phyloP scores from a whole-genome alignment of 2,329 filamentous ascomycete species.

The Ophiostoma perfectum region DNA sequence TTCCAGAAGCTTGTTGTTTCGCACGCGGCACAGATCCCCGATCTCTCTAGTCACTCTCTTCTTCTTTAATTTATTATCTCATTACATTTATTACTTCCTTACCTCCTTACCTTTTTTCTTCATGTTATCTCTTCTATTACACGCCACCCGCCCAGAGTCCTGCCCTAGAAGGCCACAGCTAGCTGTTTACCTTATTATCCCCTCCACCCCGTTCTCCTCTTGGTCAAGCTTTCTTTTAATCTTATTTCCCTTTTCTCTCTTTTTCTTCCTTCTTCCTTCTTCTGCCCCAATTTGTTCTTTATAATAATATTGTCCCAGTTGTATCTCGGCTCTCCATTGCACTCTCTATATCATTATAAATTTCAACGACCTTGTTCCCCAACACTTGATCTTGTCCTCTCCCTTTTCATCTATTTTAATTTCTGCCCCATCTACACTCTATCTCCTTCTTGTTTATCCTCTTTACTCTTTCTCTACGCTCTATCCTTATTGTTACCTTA shows the following conservation, averaged over 20 bases:
- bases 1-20: neutral
- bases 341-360: constrained; percentile 9
- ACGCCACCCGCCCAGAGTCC: neutral
- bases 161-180: neutral
- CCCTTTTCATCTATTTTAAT: constrained; percentile 8
- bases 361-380: constrained; percentile 6
- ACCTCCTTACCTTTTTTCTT: neutral
- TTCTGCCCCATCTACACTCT: neutral
- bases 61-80: neutral
- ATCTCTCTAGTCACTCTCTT: neutral
- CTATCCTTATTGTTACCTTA: neutral
- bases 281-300: neutral
- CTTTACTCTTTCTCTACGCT: constrained; percentile 2
- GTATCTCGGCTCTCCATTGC: neutral
- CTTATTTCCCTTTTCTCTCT: neutral
- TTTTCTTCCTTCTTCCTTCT: neutral
- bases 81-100: neutral
- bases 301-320: constrained; percentile 4
- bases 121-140: no score
- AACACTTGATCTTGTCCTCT: constrained; percentile 6
- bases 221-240: neutral
- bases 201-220: neutral
- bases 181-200: neutral
- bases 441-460: neutral
- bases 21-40: neutral